Evolutionary conservation across 2,329 filamentous ascomycete species (phyloP).

Genomic region (Neophaeococcomyces aloes): DNA sequence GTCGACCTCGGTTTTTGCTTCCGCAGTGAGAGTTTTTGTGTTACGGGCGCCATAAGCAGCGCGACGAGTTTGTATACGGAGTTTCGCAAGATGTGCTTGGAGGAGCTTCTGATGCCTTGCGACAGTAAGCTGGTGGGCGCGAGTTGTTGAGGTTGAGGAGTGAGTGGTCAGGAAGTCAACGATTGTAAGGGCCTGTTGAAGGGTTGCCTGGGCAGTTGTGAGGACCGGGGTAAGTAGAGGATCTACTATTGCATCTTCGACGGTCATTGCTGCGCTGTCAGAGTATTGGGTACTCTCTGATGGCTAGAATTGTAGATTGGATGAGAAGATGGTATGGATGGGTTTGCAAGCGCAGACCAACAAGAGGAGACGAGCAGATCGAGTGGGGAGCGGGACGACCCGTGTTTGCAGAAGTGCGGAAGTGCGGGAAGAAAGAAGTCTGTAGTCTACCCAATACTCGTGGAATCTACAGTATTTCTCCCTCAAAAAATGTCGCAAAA

Average conservation of each 20-base stretch:
- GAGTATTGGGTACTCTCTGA: background rate
- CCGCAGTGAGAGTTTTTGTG: constrained; percentile 76
- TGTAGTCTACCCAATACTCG: too few species aligned
- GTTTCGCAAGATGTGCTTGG: constrained; percentile 64
- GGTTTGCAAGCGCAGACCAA: too few species aligned
- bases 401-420: too few species aligned
- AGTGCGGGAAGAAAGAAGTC: too few species aligned
- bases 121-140: constrained; percentile 46
- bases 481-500: too few species aligned
- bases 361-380: too few species aligned
- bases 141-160: constrained; percentile 34
- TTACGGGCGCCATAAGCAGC: constrained; percentile 71
- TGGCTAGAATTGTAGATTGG: background rate
- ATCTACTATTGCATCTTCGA: constrained; percentile 52
- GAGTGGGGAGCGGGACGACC: too few species aligned
- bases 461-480: too few species aligned
- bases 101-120: constrained; percentile 71
- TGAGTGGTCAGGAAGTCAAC: constrained; percentile 47
- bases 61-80: constrained; percentile 72
- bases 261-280: constrained; percentile 36
- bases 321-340: background rate
- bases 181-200: constrained; percentile 56
- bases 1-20: constrained; percentile 84
- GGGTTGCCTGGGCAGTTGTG: constrained; percentile 60
- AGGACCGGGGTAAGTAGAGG: constrained; percentile 57